These are phyloP conservation scores for Fusarium lyarnte DNA, from an alignment of 2,329 filamentous ascomycete species.

Conservation along the genomic window DNA sequence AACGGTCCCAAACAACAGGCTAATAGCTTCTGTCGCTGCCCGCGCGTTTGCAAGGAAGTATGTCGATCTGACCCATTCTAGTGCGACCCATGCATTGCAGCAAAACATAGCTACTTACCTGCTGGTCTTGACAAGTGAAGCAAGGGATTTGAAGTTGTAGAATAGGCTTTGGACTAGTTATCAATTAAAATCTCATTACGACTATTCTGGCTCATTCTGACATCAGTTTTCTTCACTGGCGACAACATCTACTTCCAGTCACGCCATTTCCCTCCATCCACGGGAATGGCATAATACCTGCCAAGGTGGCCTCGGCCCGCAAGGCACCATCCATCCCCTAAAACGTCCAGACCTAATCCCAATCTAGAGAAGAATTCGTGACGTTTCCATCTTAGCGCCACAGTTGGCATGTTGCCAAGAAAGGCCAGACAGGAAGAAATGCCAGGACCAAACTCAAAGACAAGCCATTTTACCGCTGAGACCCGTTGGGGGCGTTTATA, in stretches of 20 bases:
- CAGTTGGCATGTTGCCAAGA: slow-evolving; percentile 10
- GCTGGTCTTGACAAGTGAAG: not conserved
- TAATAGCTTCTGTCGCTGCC: accelerated
- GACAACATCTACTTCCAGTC: accelerated
- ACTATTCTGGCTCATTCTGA: not conserved
- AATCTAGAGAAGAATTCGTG: accelerated
- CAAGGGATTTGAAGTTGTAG: too few species aligned
- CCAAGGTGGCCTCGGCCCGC: not conserved
- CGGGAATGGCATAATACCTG: not conserved
- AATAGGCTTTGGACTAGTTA: accelerated
- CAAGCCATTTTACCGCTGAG: not conserved
- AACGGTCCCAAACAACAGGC: too few species aligned
- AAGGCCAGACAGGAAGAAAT: not conserved
- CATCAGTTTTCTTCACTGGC: accelerated
- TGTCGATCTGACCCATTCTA: not conserved
- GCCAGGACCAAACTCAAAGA: not conserved
- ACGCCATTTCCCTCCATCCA: not conserved
- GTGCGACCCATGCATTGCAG: accelerated
- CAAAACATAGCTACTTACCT: not conserved
- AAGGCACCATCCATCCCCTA: too few species aligned
- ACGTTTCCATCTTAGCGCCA: slow-evolving; percentile 9
- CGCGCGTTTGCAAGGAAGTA: not conserved
- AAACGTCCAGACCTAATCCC: not conserved
- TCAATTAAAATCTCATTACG: accelerated
- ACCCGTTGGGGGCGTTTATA: not conserved